Conservation (phyloP, 257 asterid species). For the Capsicum chinense region DNA sequence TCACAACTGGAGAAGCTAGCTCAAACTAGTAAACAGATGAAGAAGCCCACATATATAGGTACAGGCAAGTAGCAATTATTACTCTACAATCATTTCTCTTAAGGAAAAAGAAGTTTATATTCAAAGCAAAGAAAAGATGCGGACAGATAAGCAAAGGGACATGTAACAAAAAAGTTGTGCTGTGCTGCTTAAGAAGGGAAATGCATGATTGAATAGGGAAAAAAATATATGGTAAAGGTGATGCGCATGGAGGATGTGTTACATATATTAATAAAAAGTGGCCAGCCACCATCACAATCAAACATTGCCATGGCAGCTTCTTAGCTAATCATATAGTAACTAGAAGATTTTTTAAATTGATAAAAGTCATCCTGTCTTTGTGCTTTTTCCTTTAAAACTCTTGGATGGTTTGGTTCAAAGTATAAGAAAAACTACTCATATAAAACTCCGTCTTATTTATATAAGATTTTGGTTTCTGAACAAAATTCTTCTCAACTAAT, state of each 20-base stretch:
- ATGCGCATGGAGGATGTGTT: constrained; percentile 31
- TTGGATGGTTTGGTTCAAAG: neutral
- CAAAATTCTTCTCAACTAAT: too few species aligned
- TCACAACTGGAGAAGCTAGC: neutral
- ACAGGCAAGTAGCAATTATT: neutral
- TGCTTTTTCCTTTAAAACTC: neutral
- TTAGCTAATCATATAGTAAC: neutral
- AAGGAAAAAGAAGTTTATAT: constrained; percentile 37
- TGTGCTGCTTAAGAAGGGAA: constrained; percentile 42
- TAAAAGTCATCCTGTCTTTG: neutral
- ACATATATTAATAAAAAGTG: constrained; percentile 33
- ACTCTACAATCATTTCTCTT: neutral
- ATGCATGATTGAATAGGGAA: constrained; percentile 35
- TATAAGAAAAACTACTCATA: neutral
- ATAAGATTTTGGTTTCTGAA: too few species aligned
- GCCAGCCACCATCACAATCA: constrained; percentile 34
- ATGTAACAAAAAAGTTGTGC: constrained; percentile 38
- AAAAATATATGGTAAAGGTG: constrained; percentile 42
- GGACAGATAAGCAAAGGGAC: constrained; percentile 28
- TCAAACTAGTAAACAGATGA: neutral
- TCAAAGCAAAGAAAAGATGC: constrained; percentile 34
- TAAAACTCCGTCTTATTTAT: too few species aligned
- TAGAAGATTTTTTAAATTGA: neutral
- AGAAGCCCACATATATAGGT: constrained; percentile 19
- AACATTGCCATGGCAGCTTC: constrained; percentile 20